phyloP scores from a whole-genome alignment of 495 filamentous ascomycete genomes.

The Aspergillus wentii region DNA sequence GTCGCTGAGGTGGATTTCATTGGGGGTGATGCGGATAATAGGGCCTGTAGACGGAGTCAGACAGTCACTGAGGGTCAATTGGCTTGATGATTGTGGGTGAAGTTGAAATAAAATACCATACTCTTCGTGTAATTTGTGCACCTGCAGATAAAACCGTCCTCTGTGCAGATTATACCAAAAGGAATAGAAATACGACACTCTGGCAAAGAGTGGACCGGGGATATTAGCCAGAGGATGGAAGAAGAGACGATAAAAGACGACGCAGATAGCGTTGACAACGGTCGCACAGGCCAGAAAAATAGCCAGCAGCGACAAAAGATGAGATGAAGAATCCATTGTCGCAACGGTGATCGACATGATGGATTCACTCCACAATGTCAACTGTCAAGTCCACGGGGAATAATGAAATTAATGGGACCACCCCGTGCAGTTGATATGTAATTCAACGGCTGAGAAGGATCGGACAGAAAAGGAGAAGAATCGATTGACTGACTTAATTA shows the following conservation, averaged over 20 bases:
- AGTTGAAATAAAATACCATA: slow-evolving; percentile 12
- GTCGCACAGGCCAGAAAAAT: slow-evolving; percentile 1
- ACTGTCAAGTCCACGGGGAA: neutral
- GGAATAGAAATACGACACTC: slow-evolving; percentile 9
- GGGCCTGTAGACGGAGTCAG: slow-evolving; percentile 11
- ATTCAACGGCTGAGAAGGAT: too few relatives aligned
- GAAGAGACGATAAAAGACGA: slow-evolving; percentile 18
- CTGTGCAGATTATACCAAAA: slow-evolving; percentile 13
- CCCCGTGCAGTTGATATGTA: too few relatives aligned
- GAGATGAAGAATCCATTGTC: too few relatives aligned
- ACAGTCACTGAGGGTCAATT: neutral
- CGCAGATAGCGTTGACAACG: slow-evolving; percentile 1
- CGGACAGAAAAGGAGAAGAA: too few relatives aligned
- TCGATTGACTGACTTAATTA: too few relatives aligned
- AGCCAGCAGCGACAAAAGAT: slow-evolving; percentile 2
- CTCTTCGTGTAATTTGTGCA: slow-evolving; percentile 11
- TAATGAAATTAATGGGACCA: neutral
- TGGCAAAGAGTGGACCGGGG: slow-evolving; percentile 17
- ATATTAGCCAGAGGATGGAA: slow-evolving; percentile 22
- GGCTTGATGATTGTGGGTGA: neutral
- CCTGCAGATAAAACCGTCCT: slow-evolving; percentile 10
- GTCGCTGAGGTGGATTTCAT: slow-evolving; percentile 36
- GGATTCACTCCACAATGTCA: neutral
- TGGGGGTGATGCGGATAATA: slow-evolving; percentile 32
- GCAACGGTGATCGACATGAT: too few relatives aligned